Percentiles rank a stretch among this genome's conserved stretches.
These are phyloP conservation scores for Hortaea werneckii DNA, from an alignment of 2,329 filamentous ascomycete species.

Conservation along the genomic window DNA sequence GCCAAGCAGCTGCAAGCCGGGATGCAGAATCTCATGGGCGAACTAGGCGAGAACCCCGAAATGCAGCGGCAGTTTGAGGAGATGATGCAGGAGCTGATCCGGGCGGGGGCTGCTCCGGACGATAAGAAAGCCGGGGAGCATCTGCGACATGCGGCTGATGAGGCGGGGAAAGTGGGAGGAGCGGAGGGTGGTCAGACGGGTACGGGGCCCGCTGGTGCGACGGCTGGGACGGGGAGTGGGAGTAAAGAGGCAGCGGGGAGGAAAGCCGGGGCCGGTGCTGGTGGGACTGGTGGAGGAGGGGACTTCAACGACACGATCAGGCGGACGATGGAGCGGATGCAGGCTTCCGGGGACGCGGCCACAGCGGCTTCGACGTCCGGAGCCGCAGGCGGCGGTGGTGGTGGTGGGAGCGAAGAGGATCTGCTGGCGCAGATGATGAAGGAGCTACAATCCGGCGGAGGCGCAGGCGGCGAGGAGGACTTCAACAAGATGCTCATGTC, in stretches of 20 bases:
- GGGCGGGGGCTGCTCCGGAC: constrained; percentile 35
- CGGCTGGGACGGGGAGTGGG: constrained; percentile 1
- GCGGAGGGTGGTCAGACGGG: no score
- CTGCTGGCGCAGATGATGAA: constrained; percentile 88
- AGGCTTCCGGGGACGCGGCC: constrained; percentile 74
- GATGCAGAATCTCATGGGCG: constrained; percentile 74
- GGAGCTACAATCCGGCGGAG: constrained; percentile 52
- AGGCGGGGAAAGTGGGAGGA: constrained; percentile 8
- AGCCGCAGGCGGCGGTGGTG: constrained; percentile 11
- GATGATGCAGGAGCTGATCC: constrained; percentile 40
- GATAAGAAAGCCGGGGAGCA: constrained; percentile 23
- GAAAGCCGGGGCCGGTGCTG: constrained; percentile 9
- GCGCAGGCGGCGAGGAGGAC: constrained; percentile 61
- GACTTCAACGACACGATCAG: constrained; percentile 89
- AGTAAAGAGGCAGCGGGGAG: constrained; percentile 1
- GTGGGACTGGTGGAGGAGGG: constrained; percentile 30
- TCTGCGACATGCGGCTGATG: constrained; percentile 24
- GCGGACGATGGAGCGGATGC: constrained; percentile 93
- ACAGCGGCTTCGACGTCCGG: constrained; percentile 59
- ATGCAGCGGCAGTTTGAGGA: constrained; percentile 68
- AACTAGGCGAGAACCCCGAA: constrained; percentile 51
- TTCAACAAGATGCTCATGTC: constrained; percentile 90
- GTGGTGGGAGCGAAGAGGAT: constrained; percentile 51
- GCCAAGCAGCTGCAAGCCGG: constrained; percentile 77
- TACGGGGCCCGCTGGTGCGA: constrained; percentile 8